Conservation (phyloP, 257 asterid genomes). For the Paulownia fortunei region DNA sequence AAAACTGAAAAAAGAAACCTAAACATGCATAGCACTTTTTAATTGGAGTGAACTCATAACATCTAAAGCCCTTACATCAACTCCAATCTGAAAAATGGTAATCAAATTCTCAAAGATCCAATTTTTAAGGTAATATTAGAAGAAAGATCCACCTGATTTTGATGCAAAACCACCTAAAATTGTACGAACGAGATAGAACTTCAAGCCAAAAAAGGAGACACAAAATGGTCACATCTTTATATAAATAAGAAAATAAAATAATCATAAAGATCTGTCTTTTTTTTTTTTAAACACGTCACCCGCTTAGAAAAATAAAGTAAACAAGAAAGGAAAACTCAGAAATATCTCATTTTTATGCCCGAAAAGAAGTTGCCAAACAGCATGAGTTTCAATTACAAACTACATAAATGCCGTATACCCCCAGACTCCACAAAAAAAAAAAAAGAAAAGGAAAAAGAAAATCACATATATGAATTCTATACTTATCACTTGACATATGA, state of each 20-base stretch:
- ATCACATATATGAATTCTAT: not conserved
- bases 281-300: not conserved
- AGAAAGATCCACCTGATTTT: not conserved
- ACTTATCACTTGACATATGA: not conserved
- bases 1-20: not conserved
- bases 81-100: too few relatives aligned
- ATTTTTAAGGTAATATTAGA: too few relatives aligned
- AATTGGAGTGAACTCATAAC: too few relatives aligned
- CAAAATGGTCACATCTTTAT: too few relatives aligned
- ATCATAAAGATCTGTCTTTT: constrained; percentile 1
- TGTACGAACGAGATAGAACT: too few relatives aligned
- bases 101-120: too few relatives aligned
- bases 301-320: not conserved
- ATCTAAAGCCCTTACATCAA: too few relatives aligned
- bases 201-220: too few relatives aligned
- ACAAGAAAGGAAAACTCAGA: not conserved
- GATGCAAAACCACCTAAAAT: not conserved
- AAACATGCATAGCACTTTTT: not conserved
- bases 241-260: too few relatives aligned
- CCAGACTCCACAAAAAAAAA: not conserved
- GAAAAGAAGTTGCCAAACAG: not conserved
- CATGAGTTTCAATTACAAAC: not conserved
- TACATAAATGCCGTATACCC: not conserved
- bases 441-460: not conserved
- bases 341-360: not conserved